A percentile compares a stretch with the other conserved stretches of the same genome.
Conservation (phyloP, 768 basidiomycete species). For the Rhodotorula diobovata region DNA sequence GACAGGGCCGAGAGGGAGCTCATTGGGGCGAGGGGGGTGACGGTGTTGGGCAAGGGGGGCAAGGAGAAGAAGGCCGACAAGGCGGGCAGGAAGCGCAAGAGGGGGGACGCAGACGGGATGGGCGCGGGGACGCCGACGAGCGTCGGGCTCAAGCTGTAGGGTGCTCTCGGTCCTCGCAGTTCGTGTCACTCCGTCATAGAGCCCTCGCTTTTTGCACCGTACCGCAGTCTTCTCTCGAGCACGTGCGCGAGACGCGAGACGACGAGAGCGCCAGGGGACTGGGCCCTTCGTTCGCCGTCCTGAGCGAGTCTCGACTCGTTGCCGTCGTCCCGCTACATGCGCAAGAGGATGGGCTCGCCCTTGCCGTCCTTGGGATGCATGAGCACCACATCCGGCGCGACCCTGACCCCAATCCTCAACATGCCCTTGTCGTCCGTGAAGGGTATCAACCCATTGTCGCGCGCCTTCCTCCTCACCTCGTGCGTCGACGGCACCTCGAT, state of each 20-base stretch:
- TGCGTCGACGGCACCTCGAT: not conserved
- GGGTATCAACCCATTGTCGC: not conserved
- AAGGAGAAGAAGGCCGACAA: conserved; percentile 28
- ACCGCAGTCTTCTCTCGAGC: too few species aligned
- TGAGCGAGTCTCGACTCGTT: not conserved
- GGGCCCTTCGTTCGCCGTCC: too few species aligned
- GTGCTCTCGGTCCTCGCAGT: not conserved
- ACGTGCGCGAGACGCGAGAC: too few species aligned
- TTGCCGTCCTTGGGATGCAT: conserved; percentile 6
- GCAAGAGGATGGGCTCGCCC: not conserved
- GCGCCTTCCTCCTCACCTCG: not conserved
- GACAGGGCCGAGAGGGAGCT: conserved; percentile 73
- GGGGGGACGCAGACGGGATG: conserved; percentile 14
- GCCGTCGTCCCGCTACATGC: not conserved
- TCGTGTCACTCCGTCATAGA: too few species aligned
- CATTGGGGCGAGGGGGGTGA: conserved; percentile 78
- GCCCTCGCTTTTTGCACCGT: too few species aligned
- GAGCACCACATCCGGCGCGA: not conserved
- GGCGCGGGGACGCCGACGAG: conserved; percentile 13
- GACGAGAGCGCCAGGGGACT: too few species aligned
- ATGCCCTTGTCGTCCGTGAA: conserved; percentile 1
- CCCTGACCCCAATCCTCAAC: not conserved
- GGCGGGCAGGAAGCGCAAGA: conserved; percentile 35
- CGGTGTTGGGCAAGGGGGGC: conserved; percentile 69
- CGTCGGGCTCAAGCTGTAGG: conserved; percentile 35